These are phyloP conservation scores for Arachnopeziza araneosa DNA, from an alignment of 2,329 filamentous ascomycete species.

Conservation along the genomic window DNA sequence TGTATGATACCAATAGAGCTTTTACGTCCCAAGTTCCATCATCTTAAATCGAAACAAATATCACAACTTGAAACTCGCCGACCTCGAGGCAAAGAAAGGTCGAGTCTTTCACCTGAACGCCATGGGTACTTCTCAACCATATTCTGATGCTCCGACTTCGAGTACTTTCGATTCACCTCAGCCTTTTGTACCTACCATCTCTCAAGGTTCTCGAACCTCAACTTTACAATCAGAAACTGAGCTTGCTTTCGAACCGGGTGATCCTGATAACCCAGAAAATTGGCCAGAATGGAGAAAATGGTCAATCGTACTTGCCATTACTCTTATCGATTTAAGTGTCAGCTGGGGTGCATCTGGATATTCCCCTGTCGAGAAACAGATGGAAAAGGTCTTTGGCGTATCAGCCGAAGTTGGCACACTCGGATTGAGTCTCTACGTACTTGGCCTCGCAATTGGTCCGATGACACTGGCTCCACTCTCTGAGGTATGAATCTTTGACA, in stretches of 20 bases:
- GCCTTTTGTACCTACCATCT: neutral
- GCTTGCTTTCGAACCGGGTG: neutral
- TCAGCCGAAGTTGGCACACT: slow-evolving; percentile 37
- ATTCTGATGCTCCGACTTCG: neutral
- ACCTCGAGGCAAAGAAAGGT: neutral
- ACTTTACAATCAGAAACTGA: neutral
- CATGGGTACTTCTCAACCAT: neutral
- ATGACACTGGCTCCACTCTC: slow-evolving; percentile 32
- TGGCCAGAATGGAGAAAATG: slow-evolving; percentile 33
- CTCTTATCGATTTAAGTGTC: slow-evolving; percentile 30
- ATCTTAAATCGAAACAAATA: neutral
- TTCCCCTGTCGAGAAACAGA: slow-evolving; percentile 38
- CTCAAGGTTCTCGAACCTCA: neutral
- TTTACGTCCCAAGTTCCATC: neutral
- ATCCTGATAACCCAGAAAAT: slow-evolving; percentile 28
- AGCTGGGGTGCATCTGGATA: slow-evolving; percentile 44
- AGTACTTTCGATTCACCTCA: neutral
- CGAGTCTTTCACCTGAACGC: neutral
- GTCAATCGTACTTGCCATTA: slow-evolving; percentile 29
- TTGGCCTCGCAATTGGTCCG: slow-evolving; percentile 38
- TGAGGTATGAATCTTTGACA: slow-evolving; percentile 14
- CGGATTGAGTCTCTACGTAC: slow-evolving; percentile 41
- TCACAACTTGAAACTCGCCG: neutral
- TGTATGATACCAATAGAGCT: neutral
- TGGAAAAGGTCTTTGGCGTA: slow-evolving; percentile 37